Conservation (phyloP, 305 asterid species). For the Solanum hybrid region DNA sequence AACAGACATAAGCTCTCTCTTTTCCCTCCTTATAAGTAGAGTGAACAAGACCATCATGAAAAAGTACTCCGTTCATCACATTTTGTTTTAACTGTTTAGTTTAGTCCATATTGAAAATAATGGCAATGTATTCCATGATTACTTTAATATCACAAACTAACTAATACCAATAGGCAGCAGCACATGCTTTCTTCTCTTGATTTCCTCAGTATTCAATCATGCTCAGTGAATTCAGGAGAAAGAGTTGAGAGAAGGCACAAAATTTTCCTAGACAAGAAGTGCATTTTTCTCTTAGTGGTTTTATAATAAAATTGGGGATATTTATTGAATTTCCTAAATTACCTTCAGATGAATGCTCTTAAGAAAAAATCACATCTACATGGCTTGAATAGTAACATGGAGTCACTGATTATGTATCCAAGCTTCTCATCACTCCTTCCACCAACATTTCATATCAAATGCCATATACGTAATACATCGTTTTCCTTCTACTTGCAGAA, state of each 20-base stretch:
- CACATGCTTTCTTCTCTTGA: neutral
- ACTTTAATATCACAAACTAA: neutral
- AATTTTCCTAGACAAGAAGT: neutral
- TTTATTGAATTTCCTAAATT: neutral
- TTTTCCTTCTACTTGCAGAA: conserved; percentile 34
- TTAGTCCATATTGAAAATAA: neutral
- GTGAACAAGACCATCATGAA: neutral
- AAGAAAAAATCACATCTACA: neutral
- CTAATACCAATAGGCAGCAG: neutral
- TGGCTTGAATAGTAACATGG: neutral
- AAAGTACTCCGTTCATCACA: neutral
- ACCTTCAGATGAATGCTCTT: neutral
- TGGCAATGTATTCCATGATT: neutral
- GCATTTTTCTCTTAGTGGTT: neutral
- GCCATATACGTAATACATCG: neutral
- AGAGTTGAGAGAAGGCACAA: neutral
- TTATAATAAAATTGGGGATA: neutral
- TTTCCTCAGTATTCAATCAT: neutral
- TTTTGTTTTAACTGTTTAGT: neutral
- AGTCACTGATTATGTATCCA: neutral
- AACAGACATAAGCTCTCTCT: neutral
- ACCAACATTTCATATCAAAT: neutral
- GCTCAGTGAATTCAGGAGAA: neutral
- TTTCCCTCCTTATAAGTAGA: neutral
- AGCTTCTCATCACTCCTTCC: neutral